These are phyloP conservation scores for Xylaria multiplex DNA, from an alignment of 2,329 filamentous ascomycete genomes.

Conservation along the genomic window DNA sequence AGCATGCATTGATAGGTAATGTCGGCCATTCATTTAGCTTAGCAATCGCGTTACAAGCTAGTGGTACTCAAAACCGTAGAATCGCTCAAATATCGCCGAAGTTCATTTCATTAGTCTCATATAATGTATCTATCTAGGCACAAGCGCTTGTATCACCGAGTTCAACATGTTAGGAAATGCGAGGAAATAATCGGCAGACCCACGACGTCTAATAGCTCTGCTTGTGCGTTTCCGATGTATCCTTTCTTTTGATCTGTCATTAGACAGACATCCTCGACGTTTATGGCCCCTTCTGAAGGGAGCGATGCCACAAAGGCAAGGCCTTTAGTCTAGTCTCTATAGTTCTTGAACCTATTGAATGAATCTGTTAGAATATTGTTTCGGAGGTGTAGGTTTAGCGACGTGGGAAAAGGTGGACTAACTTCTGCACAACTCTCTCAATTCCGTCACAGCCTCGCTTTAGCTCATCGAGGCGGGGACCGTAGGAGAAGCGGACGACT, in stretches of 20 bases:
- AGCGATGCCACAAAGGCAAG: background rate
- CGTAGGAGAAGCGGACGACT: constrained; percentile 83
- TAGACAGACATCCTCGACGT: background rate
- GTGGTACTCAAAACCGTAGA: background rate
- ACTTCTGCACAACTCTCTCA: constrained; percentile 81
- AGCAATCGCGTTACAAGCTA: background rate
- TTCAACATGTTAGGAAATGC: background rate
- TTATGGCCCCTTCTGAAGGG: background rate
- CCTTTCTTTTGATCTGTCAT: background rate
- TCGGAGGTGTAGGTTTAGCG: background rate
- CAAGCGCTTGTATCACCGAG: background rate
- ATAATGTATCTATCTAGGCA: constrained; percentile 13
- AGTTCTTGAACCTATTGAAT: constrained; percentile 45
- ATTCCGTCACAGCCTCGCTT: constrained; percentile 85
- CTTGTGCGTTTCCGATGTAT: background rate
- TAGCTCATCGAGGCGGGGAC: constrained; percentile 81
- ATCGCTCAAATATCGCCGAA: background rate
- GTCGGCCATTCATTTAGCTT: background rate
- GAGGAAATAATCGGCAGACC: background rate
- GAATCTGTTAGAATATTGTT: constrained; percentile 21
- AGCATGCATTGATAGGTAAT: too few relatives aligned
- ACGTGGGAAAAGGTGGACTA: constrained; percentile 45
- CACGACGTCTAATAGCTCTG: background rate
- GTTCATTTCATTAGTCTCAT: constrained; percentile 21
- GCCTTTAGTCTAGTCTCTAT: constrained; percentile 29